Evolutionary conservation across 1,284 basidiomycete genomes (phyloP).

Genomic region (Pisolithus thermaeus): DNA sequence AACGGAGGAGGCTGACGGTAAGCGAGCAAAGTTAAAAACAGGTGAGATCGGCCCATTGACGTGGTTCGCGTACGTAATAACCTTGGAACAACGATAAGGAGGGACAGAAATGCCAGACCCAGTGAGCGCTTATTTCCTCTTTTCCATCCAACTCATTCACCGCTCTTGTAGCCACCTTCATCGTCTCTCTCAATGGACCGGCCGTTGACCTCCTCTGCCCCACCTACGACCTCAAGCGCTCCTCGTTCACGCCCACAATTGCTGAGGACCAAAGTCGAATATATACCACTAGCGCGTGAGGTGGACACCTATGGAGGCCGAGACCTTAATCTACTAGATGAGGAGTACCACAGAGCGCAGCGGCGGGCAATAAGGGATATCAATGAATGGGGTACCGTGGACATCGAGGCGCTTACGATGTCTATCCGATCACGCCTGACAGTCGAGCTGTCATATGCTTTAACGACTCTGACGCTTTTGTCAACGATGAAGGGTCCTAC

Average conservation of each 20-base stretch:
- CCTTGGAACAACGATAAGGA: constrained; percentile 22
- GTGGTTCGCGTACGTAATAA: constrained; percentile 25
- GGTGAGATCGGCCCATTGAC: constrained; percentile 36
- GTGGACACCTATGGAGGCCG: constrained; percentile 82
- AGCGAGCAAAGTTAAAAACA: constrained; percentile 64
- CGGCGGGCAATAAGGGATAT: constrained; percentile 60
- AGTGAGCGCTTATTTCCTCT: constrained; percentile 17
- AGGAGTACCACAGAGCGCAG: constrained; percentile 50
- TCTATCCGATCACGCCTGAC: constrained; percentile 83
- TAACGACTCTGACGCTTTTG: constrained; percentile 86
- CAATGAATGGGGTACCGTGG: constrained; percentile 81
- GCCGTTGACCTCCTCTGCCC: constrained; percentile 11
- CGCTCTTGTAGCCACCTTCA: constrained; percentile 13
- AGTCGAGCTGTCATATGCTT: constrained; percentile 82
- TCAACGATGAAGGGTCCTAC: constrained; percentile 66
- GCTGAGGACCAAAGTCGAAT: constrained; percentile 83
- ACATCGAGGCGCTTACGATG: constrained; percentile 87
- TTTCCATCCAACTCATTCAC: constrained; percentile 14
- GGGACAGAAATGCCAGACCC: constrained; percentile 40
- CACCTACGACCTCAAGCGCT: constrained; percentile 15
- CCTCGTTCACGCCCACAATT: constrained; percentile 39
- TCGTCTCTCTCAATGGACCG: constrained; percentile 19
- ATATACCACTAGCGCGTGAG: constrained; percentile 76
- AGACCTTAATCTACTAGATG: constrained; percentile 69
- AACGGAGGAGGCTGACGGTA: constrained; percentile 56